Base-by-base conservation (phyloP, 306 rosid species). In the Oemleria cerasiformis region DNA sequence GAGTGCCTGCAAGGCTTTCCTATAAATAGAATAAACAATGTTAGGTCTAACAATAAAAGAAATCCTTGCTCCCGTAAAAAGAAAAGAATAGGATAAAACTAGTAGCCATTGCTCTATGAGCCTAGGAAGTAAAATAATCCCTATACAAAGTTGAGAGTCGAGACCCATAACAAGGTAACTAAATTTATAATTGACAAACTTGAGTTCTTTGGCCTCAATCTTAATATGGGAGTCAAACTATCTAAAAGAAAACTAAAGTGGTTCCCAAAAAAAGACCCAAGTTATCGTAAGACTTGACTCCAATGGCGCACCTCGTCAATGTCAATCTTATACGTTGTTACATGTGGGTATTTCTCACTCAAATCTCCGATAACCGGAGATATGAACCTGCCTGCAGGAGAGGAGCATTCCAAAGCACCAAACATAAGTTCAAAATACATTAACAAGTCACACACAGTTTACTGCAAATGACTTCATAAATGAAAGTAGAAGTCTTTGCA, bases 241-340 rank as follows among this genome's bases (percentile, higher is more conserved):
- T 5, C 6, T 2, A 6, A 7, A 44, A 71, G 17, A 6, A 25
- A 63, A 61, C 25, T 17, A 43, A 36, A 53, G 36, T 17, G 63
- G 34, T 17, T 42, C 39, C 30, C 60, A 19, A 0, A 40, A 40
- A 23, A 43, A 53, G 11, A 64, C 17, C n/a, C 6, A 14, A 39
- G 45, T 49, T 14, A 8, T 9, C 40, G 61, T 17, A 68, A 43
- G 10, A 50, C 54, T 5, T 54, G 41, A 73, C 21, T 68, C 49
- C 48, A 58, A 68, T 4, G 45, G 60, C 67, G 75, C 57, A 68
- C 98, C 98, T 92, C 87, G 45, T 92, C 95, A 62, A 90, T 86
- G 84, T 92, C 98, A 67, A 92, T 79, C 86, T 92, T 92, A 74
- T 88, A 90, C 6, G 86, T 92, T 34, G 88, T 84, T 45, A 90